Evolutionary conservation across 1,139 yeast species (phyloP).

Genomic region (Waltiozyma sp.): DNA sequence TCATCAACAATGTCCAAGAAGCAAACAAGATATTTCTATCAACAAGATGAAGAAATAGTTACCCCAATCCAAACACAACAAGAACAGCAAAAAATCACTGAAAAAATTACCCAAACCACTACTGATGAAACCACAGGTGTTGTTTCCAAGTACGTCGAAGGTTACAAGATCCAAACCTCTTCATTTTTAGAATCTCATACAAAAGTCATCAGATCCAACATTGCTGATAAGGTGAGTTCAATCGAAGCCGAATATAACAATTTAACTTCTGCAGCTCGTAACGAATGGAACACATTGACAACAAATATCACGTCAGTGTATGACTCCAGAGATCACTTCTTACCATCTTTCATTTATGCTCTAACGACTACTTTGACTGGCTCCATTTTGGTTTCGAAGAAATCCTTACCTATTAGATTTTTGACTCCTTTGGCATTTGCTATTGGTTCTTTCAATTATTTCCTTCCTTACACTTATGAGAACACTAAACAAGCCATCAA

Average conservation of each 20-base stretch:
- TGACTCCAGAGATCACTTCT: constrained; percentile 19
- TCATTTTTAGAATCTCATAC: constrained; percentile 14
- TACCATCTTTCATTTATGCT: constrained; percentile 44
- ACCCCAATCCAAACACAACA: not conserved
- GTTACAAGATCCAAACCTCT: constrained; percentile 16
- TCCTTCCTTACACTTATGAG: constrained; percentile 26
- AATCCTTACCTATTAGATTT: constrained; percentile 38
- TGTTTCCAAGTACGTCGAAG: constrained; percentile 13
- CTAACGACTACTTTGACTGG: constrained; percentile 46
- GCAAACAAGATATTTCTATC: constrained; percentile 17
- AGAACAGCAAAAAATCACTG: not conserved
- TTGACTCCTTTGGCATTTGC: constrained; percentile 40
- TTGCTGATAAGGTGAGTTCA: constrained; percentile 11
- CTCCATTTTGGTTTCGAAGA: constrained; percentile 38
- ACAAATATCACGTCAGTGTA: constrained; percentile 12
- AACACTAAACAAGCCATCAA: constrained; percentile 20
- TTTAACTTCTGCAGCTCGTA: constrained; percentile 14
- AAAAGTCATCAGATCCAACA: constrained; percentile 7
- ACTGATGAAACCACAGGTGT: constrained; percentile 1
- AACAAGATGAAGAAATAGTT: constrained; percentile 11
- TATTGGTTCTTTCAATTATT: constrained; percentile 25
- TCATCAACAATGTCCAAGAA: constrained; percentile 2
- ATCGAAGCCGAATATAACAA: constrained; percentile 17
- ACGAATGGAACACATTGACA: constrained; percentile 14
- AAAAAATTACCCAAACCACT: not conserved